A percentile compares a stretch with the other conserved stretches of the same genome.
Evolutionary conservation across 2,329 filamentous ascomycete species (phyloP).

Genomic region (Diplodia scrobiculata): DNA sequence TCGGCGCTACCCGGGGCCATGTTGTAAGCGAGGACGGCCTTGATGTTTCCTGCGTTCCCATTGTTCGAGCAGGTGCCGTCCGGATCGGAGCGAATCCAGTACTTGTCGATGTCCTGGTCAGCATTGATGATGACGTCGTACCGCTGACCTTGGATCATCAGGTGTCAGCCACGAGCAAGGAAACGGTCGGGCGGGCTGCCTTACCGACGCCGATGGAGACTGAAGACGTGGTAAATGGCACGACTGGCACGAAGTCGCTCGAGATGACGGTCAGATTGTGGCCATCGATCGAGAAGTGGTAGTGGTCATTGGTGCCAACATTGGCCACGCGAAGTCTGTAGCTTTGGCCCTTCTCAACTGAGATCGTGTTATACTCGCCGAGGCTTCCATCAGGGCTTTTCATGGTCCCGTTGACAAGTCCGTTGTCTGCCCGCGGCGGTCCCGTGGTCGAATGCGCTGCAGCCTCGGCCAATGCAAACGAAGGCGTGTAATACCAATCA

Average conservation of each 20-base stretch:
- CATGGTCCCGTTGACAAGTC: conserved; percentile 60
- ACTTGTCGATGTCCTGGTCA: conserved; percentile 49
- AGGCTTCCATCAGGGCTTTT: conserved; percentile 46
- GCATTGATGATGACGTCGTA: conserved; percentile 53
- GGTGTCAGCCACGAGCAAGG: conserved; percentile 4
- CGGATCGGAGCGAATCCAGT: conserved; percentile 47
- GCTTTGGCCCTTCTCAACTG: conserved; percentile 47
- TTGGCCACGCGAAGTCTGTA: conserved; percentile 53
- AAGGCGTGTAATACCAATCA: conserved; percentile 62
- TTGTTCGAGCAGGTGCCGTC: conserved; percentile 29
- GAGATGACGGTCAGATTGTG: conserved; percentile 45
- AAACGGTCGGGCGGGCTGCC: background rate
- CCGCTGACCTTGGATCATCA: conserved; percentile 40
- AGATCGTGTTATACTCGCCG: conserved; percentile 42
- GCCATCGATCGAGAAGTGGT: conserved; percentile 45
- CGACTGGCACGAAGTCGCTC: conserved; percentile 43
- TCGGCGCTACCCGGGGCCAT: conserved; percentile 37
- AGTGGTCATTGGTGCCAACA: conserved; percentile 43
- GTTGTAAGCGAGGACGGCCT: conserved; percentile 48
- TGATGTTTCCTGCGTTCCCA: conserved; percentile 40
- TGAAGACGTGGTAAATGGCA: conserved; percentile 41
- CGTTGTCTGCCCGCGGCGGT: conserved; percentile 48
- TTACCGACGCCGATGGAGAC: conserved; percentile 32
- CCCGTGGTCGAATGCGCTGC: conserved; percentile 6
- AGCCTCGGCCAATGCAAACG: background rate